Conservation (phyloP, 768 basidiomycete species). For the Auricularia cornea region DNA sequence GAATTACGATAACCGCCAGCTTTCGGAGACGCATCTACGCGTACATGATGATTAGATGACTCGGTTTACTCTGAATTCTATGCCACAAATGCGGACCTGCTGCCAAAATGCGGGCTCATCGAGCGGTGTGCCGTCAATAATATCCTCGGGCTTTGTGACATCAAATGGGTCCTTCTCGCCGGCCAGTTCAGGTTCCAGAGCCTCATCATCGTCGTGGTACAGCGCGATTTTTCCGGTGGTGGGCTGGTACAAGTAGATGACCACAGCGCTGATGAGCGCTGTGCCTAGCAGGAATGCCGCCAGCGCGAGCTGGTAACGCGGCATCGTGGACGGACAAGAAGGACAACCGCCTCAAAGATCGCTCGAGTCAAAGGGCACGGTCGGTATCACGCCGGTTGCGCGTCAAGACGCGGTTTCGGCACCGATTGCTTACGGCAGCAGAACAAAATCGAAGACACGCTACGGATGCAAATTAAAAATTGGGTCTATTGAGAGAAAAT, state of each 20-base stretch:
- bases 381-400: too few relatives aligned
- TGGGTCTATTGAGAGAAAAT: too few relatives aligned
- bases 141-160: slow-evolving; percentile 64
- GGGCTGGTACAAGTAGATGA: slow-evolving; percentile 33
- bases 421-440: too few relatives aligned
- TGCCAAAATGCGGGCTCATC: slow-evolving; percentile 53
- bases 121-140: slow-evolving; percentile 57
- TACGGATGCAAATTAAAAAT: too few relatives aligned
- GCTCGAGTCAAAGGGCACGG: too few relatives aligned
- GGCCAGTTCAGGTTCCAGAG: slow-evolving; percentile 15
- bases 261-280: slow-evolving; percentile 36
- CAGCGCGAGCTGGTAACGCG: slow-evolving; percentile 49
- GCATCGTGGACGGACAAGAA: slow-evolving; percentile 32
- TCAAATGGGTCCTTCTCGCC: slow-evolving; percentile 50
- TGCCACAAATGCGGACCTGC: slow-evolving; percentile 31
- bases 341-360: too few relatives aligned
- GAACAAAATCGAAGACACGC: too few relatives aligned
- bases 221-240: slow-evolving; percentile 46
- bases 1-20: slow-evolving; percentile 36
- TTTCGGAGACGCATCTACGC: slow-evolving; percentile 54
- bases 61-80: too few relatives aligned
- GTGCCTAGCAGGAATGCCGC: slow-evolving; percentile 38
- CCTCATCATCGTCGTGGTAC: slow-evolving; percentile 11
- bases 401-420: too few relatives aligned
- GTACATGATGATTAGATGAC: background rate